Base-by-base conservation (phyloP, 163 green algal species). In the Trebouxia gelatinosa region DNA sequence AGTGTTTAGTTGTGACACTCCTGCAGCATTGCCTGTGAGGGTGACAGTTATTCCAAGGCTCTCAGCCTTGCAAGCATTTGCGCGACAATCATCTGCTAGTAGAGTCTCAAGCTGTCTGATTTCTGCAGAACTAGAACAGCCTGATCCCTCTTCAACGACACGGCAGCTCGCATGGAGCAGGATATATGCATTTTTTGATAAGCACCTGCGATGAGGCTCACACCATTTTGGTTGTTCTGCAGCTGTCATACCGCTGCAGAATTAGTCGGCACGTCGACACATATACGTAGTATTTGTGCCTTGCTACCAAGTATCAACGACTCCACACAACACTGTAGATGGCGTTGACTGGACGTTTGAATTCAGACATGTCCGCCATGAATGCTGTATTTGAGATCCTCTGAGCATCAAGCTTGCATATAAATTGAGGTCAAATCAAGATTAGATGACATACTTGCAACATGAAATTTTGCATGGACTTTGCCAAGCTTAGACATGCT, bases 111-210 rank as follows among this genome's bases (percentile, higher is more conserved):
- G n/a, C 9, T 9, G 6, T 7, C 3, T 76, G 40, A 35, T 21
- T 4, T 59, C 6, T 76, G 68, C 68, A 62, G 40, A 62, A 29
- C 43, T 76, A 17, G 68, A 61, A 16, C 68, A 76, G 32, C 68
- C 68, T 7, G 28, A 29, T 40, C 19, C 68, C 11, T 76, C 68
- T 28, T 29, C 61, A 0, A 38, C 61, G 68, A 76, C 68, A n/a
- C 61, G 43, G 6, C 39, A 62, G 40, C 28, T 76, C 11, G 68
- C 68, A 40, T 76, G 68, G 68, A 46, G 29, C 40, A 38, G 68
- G 21, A 62, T 61, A 19, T 61, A 76, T 26, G 40, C 17, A 17
- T 76, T 62, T 32, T 61, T 76, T 39, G 68, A 59, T 28, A 76
- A 62, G 28, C 68, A 76, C 11, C 40, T 76, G 3, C 61, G 62